Conservation (phyloP, 148 eudicot species). For the Diospyros kaki region DNA sequence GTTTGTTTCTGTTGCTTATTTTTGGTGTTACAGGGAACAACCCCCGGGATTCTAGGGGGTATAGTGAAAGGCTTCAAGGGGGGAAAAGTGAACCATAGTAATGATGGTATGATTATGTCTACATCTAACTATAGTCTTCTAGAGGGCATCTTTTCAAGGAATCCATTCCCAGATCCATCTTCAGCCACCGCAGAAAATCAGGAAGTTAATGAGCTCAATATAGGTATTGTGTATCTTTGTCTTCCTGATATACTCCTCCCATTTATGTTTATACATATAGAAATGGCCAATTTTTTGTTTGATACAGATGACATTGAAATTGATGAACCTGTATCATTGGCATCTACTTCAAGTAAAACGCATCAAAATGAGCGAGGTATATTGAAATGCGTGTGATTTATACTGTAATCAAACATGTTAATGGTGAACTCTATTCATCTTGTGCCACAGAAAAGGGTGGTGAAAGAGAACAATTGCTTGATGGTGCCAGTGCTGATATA, state of each 20-base stretch:
- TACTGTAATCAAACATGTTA: neutral
- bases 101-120: constrained; percentile 18
- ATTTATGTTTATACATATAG: neutral
- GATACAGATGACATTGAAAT: constrained; percentile 72
- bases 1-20: constrained; percentile 11
- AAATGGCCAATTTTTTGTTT: constrained; percentile 3
- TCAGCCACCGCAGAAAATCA: constrained; percentile 19
- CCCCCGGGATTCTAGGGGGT: constrained; percentile 47
- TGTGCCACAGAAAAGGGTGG: constrained; percentile 34
- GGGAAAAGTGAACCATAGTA: constrained; percentile 30
- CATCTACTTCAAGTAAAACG: constrained; percentile 39
- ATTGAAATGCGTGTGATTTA: constrained; percentile 3
- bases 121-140: constrained; percentile 40
- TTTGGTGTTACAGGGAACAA: constrained; percentile 41
- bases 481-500: constrained; percentile 34
- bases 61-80: constrained; percentile 59
- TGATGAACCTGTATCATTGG: constrained; percentile 51
- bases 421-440: constrained; percentile 2
- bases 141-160: constrained; percentile 41
- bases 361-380: constrained; percentile 26
- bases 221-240: constrained; percentile 43
- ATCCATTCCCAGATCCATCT: constrained; percentile 37
- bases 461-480: constrained; percentile 52
- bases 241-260: neutral
- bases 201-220: constrained; percentile 45